Conservation (phyloP, 306 rosid genomes). For the Begonia fuchsioides region DNA sequence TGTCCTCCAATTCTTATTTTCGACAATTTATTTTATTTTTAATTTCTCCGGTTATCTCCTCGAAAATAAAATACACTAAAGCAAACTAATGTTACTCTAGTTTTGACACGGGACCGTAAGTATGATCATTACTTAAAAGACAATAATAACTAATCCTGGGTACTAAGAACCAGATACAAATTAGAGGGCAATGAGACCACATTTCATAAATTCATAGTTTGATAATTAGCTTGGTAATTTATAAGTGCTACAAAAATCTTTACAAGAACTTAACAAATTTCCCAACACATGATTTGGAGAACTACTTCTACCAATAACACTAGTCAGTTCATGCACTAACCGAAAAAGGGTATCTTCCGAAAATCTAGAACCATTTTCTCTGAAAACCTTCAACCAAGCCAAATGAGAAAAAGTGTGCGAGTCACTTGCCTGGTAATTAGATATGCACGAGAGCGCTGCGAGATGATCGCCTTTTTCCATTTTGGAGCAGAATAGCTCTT, state of each 20-base stretch:
- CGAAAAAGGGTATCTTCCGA: constrained; percentile 27
- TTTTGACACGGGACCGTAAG: too few relatives aligned
- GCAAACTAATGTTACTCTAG: too few relatives aligned
- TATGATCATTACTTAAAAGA: too few relatives aligned
- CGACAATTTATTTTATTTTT: too few relatives aligned
- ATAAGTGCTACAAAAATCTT: constrained; percentile 20
- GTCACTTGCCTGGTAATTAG: constrained; percentile 18
- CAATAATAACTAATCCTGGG: too few relatives aligned
- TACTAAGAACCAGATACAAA: too few relatives aligned
- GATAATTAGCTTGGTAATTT: too few relatives aligned
- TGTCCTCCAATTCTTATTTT: too few relatives aligned
- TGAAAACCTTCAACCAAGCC: constrained; percentile 52
- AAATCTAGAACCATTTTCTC: constrained; percentile 37
- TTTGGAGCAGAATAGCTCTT: constrained; percentile 49
- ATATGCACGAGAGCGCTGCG: constrained; percentile 42
- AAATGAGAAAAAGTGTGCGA: constrained; percentile 41
- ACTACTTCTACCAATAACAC: constrained; percentile 21
- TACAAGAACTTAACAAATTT: constrained; percentile 41
- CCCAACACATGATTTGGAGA: constrained; percentile 25
- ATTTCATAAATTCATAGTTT: too few relatives aligned
- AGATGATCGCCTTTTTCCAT: constrained; percentile 39
- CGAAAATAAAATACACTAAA: too few relatives aligned
- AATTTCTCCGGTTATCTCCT: too few relatives aligned
- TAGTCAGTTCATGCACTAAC: constrained; percentile 31
- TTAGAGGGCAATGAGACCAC: too few relatives aligned